phyloP scores from a whole-genome alignment of 345 rosid genomes.

The Acer negundo region DNA sequence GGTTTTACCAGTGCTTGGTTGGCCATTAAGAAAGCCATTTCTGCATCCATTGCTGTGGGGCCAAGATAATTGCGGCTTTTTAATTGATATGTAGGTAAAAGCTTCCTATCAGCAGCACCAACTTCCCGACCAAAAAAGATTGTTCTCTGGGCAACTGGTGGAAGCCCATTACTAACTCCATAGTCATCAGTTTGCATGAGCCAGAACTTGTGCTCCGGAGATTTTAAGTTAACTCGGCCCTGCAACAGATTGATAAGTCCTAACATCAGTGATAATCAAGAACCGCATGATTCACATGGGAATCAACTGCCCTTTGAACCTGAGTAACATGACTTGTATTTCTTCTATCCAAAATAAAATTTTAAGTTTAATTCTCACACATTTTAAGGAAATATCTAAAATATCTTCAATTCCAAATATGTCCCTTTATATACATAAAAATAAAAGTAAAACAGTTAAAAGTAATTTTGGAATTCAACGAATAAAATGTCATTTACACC shows the following conservation, averaged over 20 bases:
- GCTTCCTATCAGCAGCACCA: conserved; percentile 91
- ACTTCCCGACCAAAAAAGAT: conserved; percentile 90
- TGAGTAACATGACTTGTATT: background rate
- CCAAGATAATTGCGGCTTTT: conserved; percentile 89
- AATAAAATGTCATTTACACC: background rate
- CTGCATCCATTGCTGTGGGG: conserved; percentile 99
- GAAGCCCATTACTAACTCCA: conserved; percentile 84
- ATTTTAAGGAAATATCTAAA: background rate
- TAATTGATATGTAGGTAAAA: conserved; percentile 78
- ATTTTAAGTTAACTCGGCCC: conserved; percentile 76
- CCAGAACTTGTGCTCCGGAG: conserved; percentile 84
- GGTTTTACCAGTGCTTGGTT: conserved; percentile 82
- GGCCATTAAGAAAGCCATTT: conserved; percentile 96
- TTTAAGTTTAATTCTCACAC: background rate
- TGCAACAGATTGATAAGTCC: conserved; percentile 33
- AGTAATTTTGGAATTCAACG: background rate
- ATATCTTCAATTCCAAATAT: background rate
- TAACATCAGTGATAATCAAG: conserved; percentile 11
- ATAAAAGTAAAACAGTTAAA: background rate
- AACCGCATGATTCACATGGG: background rate
- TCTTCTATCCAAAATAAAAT: background rate
- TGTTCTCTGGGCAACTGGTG: conserved; percentile 67
- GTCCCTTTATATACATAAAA: background rate
- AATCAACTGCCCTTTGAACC: background rate
- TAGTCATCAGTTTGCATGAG: conserved; percentile 82